phyloP scores from a whole-genome alignment of 1,139 yeast genomes.

The Tardiomyces depauwii region DNA sequence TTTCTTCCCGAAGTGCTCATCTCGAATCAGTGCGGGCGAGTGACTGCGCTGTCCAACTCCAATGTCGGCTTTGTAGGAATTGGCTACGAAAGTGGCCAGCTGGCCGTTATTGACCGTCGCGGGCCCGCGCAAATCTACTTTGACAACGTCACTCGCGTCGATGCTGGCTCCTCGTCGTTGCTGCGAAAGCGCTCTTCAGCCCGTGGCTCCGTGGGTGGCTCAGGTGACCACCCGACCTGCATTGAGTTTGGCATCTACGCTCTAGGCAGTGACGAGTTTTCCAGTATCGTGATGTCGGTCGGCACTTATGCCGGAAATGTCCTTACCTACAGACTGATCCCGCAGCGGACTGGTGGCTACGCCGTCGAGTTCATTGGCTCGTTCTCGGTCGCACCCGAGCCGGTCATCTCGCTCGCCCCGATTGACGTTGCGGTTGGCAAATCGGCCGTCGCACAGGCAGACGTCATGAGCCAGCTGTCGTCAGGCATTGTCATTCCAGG shows the following conservation, averaged over 20 bases:
- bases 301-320: slow-evolving; percentile 80
- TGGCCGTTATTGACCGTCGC: slow-evolving; percentile 69
- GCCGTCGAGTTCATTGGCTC: slow-evolving; percentile 44
- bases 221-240: slow-evolving; percentile 36
- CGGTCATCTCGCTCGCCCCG: slow-evolving; percentile 47
- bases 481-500: slow-evolving; percentile 57
- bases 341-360: slow-evolving; percentile 60
- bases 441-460: slow-evolving; percentile 53
- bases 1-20: slow-evolving; percentile 62
- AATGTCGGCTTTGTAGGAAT: slow-evolving; percentile 79
- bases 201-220: neutral
- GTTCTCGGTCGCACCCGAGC: slow-evolving; percentile 36
- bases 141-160: slow-evolving; percentile 26
- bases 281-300: slow-evolving; percentile 58
- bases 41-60: slow-evolving; percentile 56
- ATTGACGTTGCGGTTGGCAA: slow-evolving; percentile 45
- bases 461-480: slow-evolving; percentile 47
- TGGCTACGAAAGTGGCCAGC: slow-evolving; percentile 65
- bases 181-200: slow-evolving; percentile 4
- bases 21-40: slow-evolving; percentile 27
- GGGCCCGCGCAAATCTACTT: slow-evolving; percentile 73
- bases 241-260: slow-evolving; percentile 68
- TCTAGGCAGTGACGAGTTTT: slow-evolving; percentile 48
- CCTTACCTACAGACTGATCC: slow-evolving; percentile 54
- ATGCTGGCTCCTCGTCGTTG: slow-evolving; percentile 5